Conservation (phyloP, 495 filamentous ascomycete species). For the Entonaema liquescens region DNA sequence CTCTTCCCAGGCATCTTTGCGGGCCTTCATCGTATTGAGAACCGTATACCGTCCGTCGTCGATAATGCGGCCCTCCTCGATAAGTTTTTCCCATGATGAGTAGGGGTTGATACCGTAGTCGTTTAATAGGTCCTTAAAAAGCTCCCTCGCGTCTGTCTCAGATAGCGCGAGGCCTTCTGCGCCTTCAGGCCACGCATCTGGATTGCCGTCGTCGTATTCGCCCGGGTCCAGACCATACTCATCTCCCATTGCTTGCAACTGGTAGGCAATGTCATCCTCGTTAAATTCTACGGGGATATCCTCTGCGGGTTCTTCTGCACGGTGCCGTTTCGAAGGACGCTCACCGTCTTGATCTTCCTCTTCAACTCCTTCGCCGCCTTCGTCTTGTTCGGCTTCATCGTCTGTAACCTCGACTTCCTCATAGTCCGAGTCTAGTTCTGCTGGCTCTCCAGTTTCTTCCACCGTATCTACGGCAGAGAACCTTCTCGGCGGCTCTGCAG, state of each 20-base stretch:
- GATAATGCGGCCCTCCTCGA: slow-evolving; percentile 82
- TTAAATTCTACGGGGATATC: slow-evolving; percentile 82
- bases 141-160: slow-evolving; percentile 70
- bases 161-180: slow-evolving; percentile 73
- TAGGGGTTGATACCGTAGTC: slow-evolving; percentile 87
- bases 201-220: slow-evolving; percentile 73
- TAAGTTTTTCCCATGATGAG: slow-evolving; percentile 86
- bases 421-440: slow-evolving; percentile 69
- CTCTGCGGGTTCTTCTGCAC: slow-evolving; percentile 63
- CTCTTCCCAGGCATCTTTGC: slow-evolving; percentile 81
- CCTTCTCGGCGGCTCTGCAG: slow-evolving; percentile 8
- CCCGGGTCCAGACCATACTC: slow-evolving; percentile 68
- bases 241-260: slow-evolving; percentile 86
- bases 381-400: slow-evolving; percentile 59
- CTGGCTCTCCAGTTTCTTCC: slow-evolving; percentile 42
- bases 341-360: slow-evolving; percentile 56
- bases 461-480: slow-evolving; percentile 18
- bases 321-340: slow-evolving; percentile 70
- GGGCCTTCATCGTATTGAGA: slow-evolving; percentile 78
- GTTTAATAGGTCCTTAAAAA: slow-evolving; percentile 87
- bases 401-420: slow-evolving; percentile 91
- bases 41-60: slow-evolving; percentile 88
- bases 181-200: slow-evolving; percentile 74
- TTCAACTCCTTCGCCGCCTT: slow-evolving; percentile 46
- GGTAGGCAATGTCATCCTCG: slow-evolving; percentile 93